Evolutionary conservation across 768 basidiomycete genomes (phyloP).

Genomic region (Auriscalpium microsporum): DNA sequence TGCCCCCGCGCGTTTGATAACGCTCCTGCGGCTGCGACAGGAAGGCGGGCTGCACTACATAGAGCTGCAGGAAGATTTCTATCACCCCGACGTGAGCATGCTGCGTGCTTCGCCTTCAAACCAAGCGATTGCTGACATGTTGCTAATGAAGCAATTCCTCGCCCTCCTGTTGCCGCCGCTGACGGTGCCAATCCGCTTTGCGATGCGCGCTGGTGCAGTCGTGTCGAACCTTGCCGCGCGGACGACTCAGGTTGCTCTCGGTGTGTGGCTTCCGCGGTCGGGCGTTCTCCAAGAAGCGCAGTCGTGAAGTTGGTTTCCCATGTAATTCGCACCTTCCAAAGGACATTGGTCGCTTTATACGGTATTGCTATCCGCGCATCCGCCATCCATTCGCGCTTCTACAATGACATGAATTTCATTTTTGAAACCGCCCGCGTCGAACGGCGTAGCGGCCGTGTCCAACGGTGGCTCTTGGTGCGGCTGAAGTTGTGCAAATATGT

Average conservation of each 20-base stretch:
- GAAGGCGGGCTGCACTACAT: constrained; percentile 36
- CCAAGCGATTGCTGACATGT: neutral
- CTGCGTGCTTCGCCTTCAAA: neutral
- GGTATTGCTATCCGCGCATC: too few species aligned
- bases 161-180: constrained; percentile 36
- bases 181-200: constrained; percentile 27
- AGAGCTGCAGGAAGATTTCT: constrained; percentile 48
- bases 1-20: constrained; percentile 40
- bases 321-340: too few species aligned
- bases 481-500: too few species aligned
- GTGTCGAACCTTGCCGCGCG: constrained; percentile 1
- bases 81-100: constrained; percentile 39
- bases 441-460: too few species aligned
- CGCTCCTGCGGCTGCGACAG: constrained; percentile 44
- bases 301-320: too few species aligned
- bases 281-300: neutral
- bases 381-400: too few species aligned
- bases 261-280: neutral
- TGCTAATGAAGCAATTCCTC: constrained; percentile 34
- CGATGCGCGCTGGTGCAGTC: constrained; percentile 21
- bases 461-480: too few species aligned
- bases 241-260: constrained; percentile 3
- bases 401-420: too few species aligned
- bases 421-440: too few species aligned
- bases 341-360: too few species aligned